These are phyloP conservation scores for Ustulina deusta DNA, from an alignment of 2,329 filamentous ascomycete species.

Conservation along the genomic window DNA sequence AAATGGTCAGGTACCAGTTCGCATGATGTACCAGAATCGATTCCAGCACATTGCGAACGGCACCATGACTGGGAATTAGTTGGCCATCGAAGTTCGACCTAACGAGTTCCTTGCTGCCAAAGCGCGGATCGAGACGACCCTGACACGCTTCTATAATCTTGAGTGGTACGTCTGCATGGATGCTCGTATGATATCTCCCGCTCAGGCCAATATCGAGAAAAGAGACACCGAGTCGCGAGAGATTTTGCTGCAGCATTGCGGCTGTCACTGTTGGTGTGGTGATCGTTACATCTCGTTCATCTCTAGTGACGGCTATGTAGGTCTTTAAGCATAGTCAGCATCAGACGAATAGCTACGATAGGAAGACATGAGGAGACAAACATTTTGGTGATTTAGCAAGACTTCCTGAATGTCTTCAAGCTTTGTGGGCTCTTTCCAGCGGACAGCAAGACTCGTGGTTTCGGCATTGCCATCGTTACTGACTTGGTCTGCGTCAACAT, in stretches of 20 bases:
- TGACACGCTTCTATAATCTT: conserved; percentile 26
- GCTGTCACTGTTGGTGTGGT: conserved; percentile 1
- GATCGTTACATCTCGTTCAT: conserved; percentile 23
- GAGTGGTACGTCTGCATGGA: conserved; percentile 7
- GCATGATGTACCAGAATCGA: conserved; percentile 14
- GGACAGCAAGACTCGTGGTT: conserved; percentile 9
- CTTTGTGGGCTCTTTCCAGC: conserved; percentile 3
- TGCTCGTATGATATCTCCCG: conserved; percentile 10
- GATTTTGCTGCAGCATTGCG: background rate
- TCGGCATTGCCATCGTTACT: background rate
- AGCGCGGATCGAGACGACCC: conserved; percentile 22
- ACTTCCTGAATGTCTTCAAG: conserved; percentile 19
- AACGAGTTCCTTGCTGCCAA: conserved; percentile 17
- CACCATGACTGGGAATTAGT: conserved; percentile 1
- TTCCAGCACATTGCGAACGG: conserved; percentile 14
- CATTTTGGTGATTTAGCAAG: conserved; percentile 6
- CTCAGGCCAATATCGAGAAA: conserved; percentile 16
- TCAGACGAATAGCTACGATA: background rate
- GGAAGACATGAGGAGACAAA: background rate
- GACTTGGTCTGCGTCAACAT: conserved; percentile 14
- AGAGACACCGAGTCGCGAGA: background rate
- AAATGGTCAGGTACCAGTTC: conserved; percentile 7
- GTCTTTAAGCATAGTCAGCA: conserved; percentile 5
- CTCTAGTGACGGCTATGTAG: conserved; percentile 22
- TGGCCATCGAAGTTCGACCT: conserved; percentile 21